Conservation (phyloP, 306 rosid species). For the Glycine soja region DNA sequence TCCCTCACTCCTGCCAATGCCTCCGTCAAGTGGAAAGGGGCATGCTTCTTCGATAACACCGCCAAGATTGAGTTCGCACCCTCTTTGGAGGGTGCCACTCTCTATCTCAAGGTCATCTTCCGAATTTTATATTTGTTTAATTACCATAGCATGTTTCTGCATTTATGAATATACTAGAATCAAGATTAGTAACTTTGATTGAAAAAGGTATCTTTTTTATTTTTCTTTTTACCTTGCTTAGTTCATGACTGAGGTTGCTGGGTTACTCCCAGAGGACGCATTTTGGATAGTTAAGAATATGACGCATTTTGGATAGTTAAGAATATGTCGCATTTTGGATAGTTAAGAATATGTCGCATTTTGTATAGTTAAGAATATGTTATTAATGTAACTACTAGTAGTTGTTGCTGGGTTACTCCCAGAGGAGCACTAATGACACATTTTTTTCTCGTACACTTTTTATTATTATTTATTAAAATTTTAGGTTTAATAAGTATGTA, state of each 20-base stretch:
- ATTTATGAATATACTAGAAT: no score
- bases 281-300: neutral
- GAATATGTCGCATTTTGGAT: neutral
- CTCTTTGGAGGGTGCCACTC: slow-evolving; percentile 69
- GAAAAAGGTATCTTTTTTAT: neutral
- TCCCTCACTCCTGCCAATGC: slow-evolving; percentile 73
- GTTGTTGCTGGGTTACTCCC: no score
- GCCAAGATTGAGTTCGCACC: slow-evolving; percentile 63
- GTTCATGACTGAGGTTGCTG: no score
- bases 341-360: neutral
- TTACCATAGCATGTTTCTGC: neutral
- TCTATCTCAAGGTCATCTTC: slow-evolving; percentile 67
- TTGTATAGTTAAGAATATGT: neutral
- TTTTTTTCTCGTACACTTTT: no score
- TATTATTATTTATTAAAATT: no score
- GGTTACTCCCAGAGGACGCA: no score
- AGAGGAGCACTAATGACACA: no score
- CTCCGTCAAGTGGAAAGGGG: slow-evolving; percentile 75
- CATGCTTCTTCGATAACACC: slow-evolving; percentile 73
- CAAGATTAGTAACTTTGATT: neutral
- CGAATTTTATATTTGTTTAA: neutral
- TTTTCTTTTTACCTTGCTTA: neutral
- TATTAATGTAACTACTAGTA: neutral
- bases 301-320: neutral
- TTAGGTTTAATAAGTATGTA: no score